Evolutionary conservation across 305 asterid species (phyloP).

Genomic region (Vinca major): DNA sequence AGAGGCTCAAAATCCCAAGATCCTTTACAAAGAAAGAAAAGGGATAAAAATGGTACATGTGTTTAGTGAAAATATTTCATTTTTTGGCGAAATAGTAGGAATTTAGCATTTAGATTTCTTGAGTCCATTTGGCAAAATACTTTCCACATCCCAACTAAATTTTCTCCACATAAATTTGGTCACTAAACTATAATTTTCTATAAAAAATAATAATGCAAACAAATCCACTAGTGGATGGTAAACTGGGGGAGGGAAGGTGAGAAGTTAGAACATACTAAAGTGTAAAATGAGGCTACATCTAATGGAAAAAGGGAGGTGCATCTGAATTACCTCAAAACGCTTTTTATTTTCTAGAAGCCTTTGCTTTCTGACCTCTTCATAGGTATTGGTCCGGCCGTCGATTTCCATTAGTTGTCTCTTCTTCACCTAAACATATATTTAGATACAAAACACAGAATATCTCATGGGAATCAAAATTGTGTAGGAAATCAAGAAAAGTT

Average conservation of each 20-base stretch:
- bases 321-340: conserved; percentile 49
- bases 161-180: not conserved
- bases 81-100: not conserved
- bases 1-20: conserved; percentile 57
- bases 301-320: not conserved
- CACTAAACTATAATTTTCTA: not conserved
- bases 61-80: not conserved
- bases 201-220: not conserved
- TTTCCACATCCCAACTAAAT: conserved; percentile 1
- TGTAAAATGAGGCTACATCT: not conserved
- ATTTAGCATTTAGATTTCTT: not conserved
- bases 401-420: conserved; percentile 29
- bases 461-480: too few species aligned
- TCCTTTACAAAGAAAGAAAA: conserved; percentile 35
- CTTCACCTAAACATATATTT: conserved; percentile 17
- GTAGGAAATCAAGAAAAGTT: not conserved
- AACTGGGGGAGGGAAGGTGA: not conserved
- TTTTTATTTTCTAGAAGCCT: conserved; percentile 57
- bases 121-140: not conserved
- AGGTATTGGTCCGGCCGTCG: conserved; percentile 25
- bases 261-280: not conserved
- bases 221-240: not conserved
- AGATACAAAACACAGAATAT: not conserved
- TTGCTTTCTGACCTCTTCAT: conserved; percentile 61
- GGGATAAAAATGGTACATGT: not conserved